Percentiles rank a stretch among this genome's conserved stretches.
These are phyloP conservation scores for Hanseniaspora hatyaiensis DNA, from an alignment of 805 yeast species.

Conservation along the genomic window DNA sequence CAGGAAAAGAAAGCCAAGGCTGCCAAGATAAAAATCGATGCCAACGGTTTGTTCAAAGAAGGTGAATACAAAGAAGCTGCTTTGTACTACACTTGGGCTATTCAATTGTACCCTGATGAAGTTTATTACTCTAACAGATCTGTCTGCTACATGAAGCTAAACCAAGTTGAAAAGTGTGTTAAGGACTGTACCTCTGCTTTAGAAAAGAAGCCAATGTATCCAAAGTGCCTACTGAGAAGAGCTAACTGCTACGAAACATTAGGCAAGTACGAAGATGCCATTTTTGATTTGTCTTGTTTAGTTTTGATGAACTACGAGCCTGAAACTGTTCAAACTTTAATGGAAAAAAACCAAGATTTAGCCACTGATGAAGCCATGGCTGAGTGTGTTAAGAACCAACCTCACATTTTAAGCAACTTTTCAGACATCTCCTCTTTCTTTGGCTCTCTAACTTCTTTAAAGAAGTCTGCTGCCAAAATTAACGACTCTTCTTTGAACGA, in stretches of 20 bases:
- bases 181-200: slow-evolving; percentile 82
- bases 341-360: slow-evolving; percentile 50
- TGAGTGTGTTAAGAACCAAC: slow-evolving; percentile 55
- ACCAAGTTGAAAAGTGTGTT: slow-evolving; percentile 70
- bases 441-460: slow-evolving; percentile 50
- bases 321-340: slow-evolving; percentile 60
- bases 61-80: slow-evolving; percentile 69
- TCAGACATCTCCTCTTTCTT: slow-evolving; percentile 77
- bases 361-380: slow-evolving; percentile 42
- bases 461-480: slow-evolving; percentile 42
- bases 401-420: slow-evolving; percentile 57
- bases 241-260: slow-evolving; percentile 82
- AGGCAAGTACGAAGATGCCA: slow-evolving; percentile 69
- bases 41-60: slow-evolving; percentile 64
- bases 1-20: slow-evolving; percentile 56
- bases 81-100: slow-evolving; percentile 65
- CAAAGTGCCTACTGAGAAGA: slow-evolving; percentile 85
- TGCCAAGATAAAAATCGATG: slow-evolving; percentile 71
- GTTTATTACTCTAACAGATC: slow-evolving; percentile 90
- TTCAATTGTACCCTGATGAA: slow-evolving; percentile 66
- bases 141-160: slow-evolving; percentile 81
- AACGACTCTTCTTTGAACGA: slow-evolving; percentile 55
- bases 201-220: slow-evolving; percentile 74
- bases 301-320: slow-evolving; percentile 73
- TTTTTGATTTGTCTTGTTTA: slow-evolving; percentile 82